Base-by-base conservation (phyloP, 2,329 filamentous ascomycete genomes). In the Alternaria gansuensis region DNA sequence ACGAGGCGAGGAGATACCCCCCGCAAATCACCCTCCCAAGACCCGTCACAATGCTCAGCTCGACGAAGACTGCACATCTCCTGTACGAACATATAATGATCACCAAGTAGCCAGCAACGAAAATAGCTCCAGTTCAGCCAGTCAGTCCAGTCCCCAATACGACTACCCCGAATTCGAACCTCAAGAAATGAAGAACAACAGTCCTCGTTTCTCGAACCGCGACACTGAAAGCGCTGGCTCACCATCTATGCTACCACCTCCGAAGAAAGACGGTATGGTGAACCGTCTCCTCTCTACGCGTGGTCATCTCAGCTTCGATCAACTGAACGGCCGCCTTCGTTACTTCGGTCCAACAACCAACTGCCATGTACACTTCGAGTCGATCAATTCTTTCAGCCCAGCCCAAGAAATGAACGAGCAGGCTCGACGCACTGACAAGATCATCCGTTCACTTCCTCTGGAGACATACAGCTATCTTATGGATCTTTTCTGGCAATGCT, bases 301-400 rank as follows among this genome's bases (percentile, higher is more conserved):
- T 34, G 82, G 82, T 6, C 83, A 82, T 67, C 75, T 84, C 9
- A 81, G 80, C 14, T 83, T 84, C 55, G 83, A 85, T 59, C 82
- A 83, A 59, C 72, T 83, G 2, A 82, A 79, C 21, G 82, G 82
- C 4, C 75, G 81, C n/a, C 67, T 83, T 5, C 78, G 82, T 24
- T 85, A 83, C 72, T 85, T 84, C 56, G 83, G 83, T 1, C 82
- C 82, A 1, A 84, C 83, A 3, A 83, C 82, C 48, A 85, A 84
- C 69, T 82, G 79, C 56, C 83, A 85, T 52, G 81, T 85, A 2
- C 81, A 84, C 59, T 81, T 81, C 4, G 72, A 74, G 29, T 69
- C 77, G 1, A 66, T 75, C 2, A 74, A 75, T n/a, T 58, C 68
- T 0, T 69, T 75, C 21, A 77, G 80, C 13, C 71, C 77, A 44